Conservation (phyloP, 768 basidiomycete species). For the Calocera cornea region DNA sequence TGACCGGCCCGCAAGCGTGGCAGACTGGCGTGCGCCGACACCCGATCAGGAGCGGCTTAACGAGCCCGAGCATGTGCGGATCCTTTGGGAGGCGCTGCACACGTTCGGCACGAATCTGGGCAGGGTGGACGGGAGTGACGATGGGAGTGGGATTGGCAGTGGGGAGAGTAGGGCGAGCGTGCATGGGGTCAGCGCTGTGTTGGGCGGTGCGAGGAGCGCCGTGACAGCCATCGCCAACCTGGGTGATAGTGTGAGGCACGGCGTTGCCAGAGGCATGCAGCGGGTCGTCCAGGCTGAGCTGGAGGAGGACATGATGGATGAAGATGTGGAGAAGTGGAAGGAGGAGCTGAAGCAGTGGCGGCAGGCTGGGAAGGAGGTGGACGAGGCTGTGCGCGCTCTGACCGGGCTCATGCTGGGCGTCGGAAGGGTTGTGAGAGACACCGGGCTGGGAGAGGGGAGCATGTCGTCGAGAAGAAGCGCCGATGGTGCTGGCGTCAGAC, state of each 20-base stretch:
- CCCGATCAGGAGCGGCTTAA: neutral
- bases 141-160: neutral
- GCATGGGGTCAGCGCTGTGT: neutral
- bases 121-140: neutral
- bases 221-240: neutral
- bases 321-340: neutral
- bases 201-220: neutral
- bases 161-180: constrained; percentile 1
- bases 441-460: neutral
- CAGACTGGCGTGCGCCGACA: neutral
- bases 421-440: neutral
- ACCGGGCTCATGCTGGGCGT: neutral
- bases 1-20: neutral
- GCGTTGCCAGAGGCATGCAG: neutral
- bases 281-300: neutral
- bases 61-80: neutral
- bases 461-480: neutral
- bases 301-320: neutral
- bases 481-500: neutral
- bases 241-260: neutral
- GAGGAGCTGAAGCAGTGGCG: neutral
- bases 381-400: neutral
- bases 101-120: neutral
- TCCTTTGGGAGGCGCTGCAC: neutral
- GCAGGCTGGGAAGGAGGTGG: neutral